phyloP scores from a whole-genome alignment of 306 rosid genomes.

The Ziziphus jujuba region DNA sequence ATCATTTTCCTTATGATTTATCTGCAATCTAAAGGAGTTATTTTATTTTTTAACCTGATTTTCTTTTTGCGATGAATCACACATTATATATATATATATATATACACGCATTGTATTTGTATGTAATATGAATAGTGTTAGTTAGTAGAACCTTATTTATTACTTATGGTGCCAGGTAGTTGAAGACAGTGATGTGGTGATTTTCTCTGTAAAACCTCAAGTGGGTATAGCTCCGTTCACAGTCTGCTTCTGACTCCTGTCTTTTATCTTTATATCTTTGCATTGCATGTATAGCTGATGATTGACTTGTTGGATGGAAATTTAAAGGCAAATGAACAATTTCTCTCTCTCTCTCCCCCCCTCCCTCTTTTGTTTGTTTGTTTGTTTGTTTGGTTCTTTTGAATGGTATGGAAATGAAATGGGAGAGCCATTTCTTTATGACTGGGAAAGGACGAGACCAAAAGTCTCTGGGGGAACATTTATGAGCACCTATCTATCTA shows the following conservation, averaged over 20 bases:
- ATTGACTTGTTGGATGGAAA: too few species aligned
- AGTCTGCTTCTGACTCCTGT: neutral
- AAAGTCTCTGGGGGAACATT: too few species aligned
- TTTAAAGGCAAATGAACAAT: too few species aligned
- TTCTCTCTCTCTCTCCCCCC: neutral
- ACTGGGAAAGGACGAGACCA: too few species aligned
- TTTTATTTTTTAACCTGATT: neutral
- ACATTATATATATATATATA: neutral
- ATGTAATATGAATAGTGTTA: neutral
- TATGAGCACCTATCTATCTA: too few species aligned
- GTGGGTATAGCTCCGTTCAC: constrained; percentile 41
- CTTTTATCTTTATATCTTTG: neutral
- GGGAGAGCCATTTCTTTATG: too few species aligned
- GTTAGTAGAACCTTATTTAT: neutral
- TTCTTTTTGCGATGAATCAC: neutral
- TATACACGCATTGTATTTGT: neutral
- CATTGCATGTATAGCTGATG: neutral
- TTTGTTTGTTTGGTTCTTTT: neutral
- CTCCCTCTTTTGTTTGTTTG: neutral
- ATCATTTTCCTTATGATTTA: neutral
- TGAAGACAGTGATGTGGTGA: constrained; percentile 69
- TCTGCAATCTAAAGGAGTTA: neutral
- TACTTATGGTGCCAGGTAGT: constrained; percentile 52
- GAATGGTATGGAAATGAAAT: neutral
- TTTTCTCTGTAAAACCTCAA: constrained; percentile 94